Base-by-base conservation (phyloP, 257 asterid species). In the Scutellaria baicalensis region DNA sequence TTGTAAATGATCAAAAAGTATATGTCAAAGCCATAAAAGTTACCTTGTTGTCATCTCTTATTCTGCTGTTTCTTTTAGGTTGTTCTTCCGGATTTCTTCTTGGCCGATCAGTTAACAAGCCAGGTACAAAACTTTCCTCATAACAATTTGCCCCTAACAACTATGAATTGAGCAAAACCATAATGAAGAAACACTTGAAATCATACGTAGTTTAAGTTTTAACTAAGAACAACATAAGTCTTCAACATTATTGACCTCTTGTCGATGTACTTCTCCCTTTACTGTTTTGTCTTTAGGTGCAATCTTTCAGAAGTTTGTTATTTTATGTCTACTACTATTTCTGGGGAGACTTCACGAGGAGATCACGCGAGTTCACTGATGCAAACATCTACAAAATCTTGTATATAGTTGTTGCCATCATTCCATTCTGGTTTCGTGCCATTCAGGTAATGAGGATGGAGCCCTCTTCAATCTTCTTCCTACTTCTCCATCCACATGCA, bases 21-120 rank as follows among this genome's bases (percentile, higher is more conserved):
- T 3, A 43, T 63, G 44, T 13, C 33, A 54, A 8, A 27, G 5
- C 5, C 27, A 40, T 49, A 13, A 39, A 9, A 8, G 59, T 72
- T 23, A 59, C 54, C 66, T 65, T 31, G 39, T 23, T 35, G 5
- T 71, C 42, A 48, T 64, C 18, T 71, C 44, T 68, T 31, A 27
- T 65, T 35, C 69, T 20, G 40, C 23, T 55, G 31, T 27, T 40
- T 71, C 17, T 72, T 75, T 68, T 62, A 92, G 98, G 92, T 89
- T 47, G 84, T 80, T 3, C 83, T 92, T 43, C 69, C 96, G 13
- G 97, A 91, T 79, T 89, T 89, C 78, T 80, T 91, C 90, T 81
- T 91, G 81, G 93, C 92, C n/a, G 97, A 92, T 80, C 96, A 89
- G 84, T 73, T 92, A 52, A 92, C 98, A n/a, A 92, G 98, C 86